Percentiles rank a stretch among this genome's conserved stretches.
Evolutionary conservation across 352 stramenopile species (phyloP).

Genomic region (Phytopythium mirpurense): DNA sequence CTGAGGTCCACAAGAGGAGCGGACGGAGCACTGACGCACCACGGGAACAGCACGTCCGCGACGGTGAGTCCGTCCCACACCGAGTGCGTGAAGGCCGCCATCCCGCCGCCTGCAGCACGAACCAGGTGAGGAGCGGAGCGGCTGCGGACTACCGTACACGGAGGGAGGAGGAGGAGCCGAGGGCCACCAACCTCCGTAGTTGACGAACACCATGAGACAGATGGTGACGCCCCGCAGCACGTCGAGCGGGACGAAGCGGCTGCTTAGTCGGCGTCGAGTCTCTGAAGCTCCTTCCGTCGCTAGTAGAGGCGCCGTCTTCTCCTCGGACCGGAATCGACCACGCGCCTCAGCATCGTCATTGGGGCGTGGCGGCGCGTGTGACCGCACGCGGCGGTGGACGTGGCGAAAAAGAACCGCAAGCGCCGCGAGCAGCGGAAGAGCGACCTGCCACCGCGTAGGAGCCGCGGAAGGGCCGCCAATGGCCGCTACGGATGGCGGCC

Average conservation of each 20-base stretch:
- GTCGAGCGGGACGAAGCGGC: conserved; percentile 50
- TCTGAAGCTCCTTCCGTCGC: too few relatives aligned
- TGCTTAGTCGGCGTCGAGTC: too few relatives aligned
- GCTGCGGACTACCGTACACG: too few relatives aligned
- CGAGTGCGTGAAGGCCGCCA: conserved; percentile 59
- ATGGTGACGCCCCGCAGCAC: conserved; percentile 73
- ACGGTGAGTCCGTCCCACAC: conserved; percentile 73
- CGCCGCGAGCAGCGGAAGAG: not conserved
- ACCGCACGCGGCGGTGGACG: not conserved
- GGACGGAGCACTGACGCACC: too few relatives aligned
- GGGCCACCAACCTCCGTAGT: conserved; percentile 57
- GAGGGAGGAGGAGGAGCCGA: not conserved
- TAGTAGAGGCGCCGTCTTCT: too few relatives aligned
- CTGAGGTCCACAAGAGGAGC: too few relatives aligned
- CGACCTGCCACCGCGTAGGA: conserved; percentile 3
- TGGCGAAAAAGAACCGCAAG: not conserved
- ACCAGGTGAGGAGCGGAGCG: not conserved
- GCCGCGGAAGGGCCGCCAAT: not conserved
- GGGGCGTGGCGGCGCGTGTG: too few relatives aligned
- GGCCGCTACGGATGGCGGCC: not conserved
- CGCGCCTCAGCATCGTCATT: too few relatives aligned
- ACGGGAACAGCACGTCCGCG: conserved; percentile 77
- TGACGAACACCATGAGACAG: conserved; percentile 84
- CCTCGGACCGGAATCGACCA: too few relatives aligned
- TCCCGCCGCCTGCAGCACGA: conserved; percentile 34